These are phyloP conservation scores for Plasmodium sp. DNA, from an alignment of 169 alveolate species.

Conservation along the genomic window DNA sequence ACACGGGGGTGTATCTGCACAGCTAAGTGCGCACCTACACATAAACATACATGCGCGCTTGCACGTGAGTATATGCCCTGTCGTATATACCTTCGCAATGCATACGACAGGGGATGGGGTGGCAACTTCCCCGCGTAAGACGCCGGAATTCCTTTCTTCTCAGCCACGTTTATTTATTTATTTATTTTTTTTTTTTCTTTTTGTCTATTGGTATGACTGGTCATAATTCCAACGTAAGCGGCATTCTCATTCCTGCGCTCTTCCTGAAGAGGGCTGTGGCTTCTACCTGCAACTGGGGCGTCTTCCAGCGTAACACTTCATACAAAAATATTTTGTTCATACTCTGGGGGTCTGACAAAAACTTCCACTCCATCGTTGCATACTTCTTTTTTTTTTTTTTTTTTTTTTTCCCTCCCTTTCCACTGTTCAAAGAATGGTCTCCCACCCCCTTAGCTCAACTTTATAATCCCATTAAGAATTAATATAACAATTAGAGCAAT, in stretches of 20 bases:
- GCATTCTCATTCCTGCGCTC: not conserved
- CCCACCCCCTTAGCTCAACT: not conserved
- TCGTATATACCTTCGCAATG: not conserved
- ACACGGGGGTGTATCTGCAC: not conserved
- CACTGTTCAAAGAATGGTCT: not conserved
- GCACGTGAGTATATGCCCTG: not conserved
- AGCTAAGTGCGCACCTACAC: not conserved
- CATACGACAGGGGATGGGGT: not conserved
- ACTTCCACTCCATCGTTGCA: not conserved
- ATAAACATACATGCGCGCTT: not conserved
- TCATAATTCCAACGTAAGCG: not conserved
- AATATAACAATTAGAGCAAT: slow-evolving; percentile 48
- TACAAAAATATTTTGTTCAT: not conserved
- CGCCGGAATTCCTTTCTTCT: not conserved
- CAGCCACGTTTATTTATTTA: not conserved
- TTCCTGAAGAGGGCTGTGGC: not conserved
- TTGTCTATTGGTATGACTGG: not conserved
- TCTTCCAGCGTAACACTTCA: not conserved
- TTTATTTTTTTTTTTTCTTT: not conserved
- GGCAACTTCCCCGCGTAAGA: not conserved
- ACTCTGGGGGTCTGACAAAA: not conserved
- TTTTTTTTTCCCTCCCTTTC: not conserved
- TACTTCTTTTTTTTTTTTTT: not conserved
- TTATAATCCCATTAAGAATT: slow-evolving; percentile 64
- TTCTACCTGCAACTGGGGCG: not conserved